Percentiles rank a stretch among this genome's conserved stretches.
Conservation (phyloP, 83 land plant species). For the Picea abies region DNA sequence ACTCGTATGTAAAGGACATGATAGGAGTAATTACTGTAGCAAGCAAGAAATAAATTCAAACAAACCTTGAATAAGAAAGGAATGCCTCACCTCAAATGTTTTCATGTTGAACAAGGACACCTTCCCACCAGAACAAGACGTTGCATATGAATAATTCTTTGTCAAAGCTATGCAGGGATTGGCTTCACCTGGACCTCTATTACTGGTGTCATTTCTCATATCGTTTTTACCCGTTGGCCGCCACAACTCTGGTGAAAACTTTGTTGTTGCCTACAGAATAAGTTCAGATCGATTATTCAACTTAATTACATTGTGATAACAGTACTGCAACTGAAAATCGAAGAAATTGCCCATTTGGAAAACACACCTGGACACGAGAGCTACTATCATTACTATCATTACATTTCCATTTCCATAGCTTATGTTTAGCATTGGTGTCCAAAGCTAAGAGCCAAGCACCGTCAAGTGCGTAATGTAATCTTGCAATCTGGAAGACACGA, state of each 20-base stretch:
- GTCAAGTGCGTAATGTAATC: constrained; percentile 19
- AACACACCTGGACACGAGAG: constrained; percentile 20
- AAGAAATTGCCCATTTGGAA: no score
- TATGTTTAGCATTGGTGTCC: constrained; percentile 35
- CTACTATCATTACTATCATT: constrained; percentile 18
- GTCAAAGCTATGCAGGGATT: constrained; percentile 49
- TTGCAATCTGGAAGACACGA: background rate
- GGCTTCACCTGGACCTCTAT: constrained; percentile 32
- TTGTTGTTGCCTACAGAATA: constrained; percentile 34
- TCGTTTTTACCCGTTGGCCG: constrained; percentile 28
- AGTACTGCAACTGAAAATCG: background rate
- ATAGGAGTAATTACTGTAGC: background rate
- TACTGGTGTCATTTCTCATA: constrained; percentile 34
- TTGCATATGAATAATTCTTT: constrained; percentile 38
- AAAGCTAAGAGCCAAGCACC: constrained; percentile 37
- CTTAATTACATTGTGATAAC: background rate
- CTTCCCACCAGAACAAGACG: constrained; percentile 55
- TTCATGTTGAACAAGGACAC: constrained; percentile 34
- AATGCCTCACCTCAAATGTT: constrained; percentile 30
- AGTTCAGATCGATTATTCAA: no score
- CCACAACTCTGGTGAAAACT: constrained; percentile 28
- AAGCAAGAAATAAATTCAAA: background rate
- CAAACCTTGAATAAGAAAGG: background rate
- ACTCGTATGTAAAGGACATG: background rate
- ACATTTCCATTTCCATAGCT: constrained; percentile 43